Evolutionary conservation across 495 filamentous ascomycete species (phyloP), one percentile per base, ranked within the genome.

Genomic region (Talaromyces trachyspermus): DNA sequence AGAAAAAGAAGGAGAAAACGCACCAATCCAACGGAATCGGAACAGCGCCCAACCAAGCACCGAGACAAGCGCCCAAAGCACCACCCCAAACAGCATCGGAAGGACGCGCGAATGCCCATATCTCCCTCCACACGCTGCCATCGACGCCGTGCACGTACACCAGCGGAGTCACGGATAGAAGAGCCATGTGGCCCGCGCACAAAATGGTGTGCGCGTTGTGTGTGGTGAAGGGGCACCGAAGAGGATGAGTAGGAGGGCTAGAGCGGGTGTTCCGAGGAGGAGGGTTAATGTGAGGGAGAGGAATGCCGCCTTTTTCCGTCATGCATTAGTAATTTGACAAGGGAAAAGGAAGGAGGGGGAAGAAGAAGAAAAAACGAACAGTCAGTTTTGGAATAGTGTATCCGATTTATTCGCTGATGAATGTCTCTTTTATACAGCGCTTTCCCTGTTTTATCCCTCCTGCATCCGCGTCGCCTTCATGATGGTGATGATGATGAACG

Each of bases 21-120:
- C 72, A 88, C 88, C 90, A 96, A 62, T 96, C 92, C 51, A 98
- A 68, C 15, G 92, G 94, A 59, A 98, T 97, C 1, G 94, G 94
- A 26, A 96, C 81, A 77, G 62, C 54, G 70, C 74, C 49, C 71
- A 89, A 53, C 86, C 88, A 70, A 73, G 70, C 74, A 4, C 72
- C 75, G 24, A 89, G 59, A 9, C 67, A 54, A 4, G 70, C 64
- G 7, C 73, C 76, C 18, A 76, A 46, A 14, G 65, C 67, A 17
- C 64, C 65, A 3, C 59, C 71, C 54, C 62, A 70, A 4, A 71
- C 61, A 4, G 61, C 56, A 57, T 69, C 63, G 0, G 61, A 63
- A 0, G 74, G 71, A 12, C 72, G 56, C 22, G 51, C 43, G n/a
- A 69, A 62, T 2, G 66, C 70, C 57, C 66, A 69, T 26, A 96